These are phyloP conservation scores for Talaromyces piceae DNA, from an alignment of 2,329 filamentous ascomycete genomes.

Conservation along the genomic window DNA sequence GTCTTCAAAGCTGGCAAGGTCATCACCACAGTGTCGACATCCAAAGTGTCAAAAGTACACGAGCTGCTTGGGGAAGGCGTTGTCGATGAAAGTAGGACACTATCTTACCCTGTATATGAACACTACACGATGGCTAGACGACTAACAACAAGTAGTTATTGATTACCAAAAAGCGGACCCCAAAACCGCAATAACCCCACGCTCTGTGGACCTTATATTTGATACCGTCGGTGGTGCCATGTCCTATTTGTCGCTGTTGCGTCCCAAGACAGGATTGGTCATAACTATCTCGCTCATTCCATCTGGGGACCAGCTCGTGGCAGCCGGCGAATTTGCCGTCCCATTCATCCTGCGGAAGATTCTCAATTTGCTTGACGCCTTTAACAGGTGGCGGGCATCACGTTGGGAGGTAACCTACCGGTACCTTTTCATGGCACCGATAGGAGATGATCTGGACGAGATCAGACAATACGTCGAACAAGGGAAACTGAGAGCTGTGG, in stretches of 20 bases:
- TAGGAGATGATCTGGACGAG: constrained; percentile 35
- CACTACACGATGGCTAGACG: neutral
- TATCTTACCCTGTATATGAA: neutral
- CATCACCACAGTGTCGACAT: constrained; percentile 47
- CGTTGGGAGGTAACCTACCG: constrained; percentile 39
- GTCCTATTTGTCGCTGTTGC: constrained; percentile 36
- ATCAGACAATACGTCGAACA: constrained; percentile 35
- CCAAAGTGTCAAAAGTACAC: constrained; percentile 42
- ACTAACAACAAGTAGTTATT: constrained; percentile 27
- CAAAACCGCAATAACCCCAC: constrained; percentile 29
- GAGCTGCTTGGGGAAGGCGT: constrained; percentile 35
- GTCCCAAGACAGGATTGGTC: constrained; percentile 26
- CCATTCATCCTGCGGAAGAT: constrained; percentile 18
- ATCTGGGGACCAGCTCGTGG: constrained; percentile 26
- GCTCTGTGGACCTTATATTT: constrained; percentile 44
- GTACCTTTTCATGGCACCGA: constrained; percentile 37
- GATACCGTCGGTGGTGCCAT: constrained; percentile 42
- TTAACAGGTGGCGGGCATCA: constrained; percentile 37
- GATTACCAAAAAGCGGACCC: constrained; percentile 43
- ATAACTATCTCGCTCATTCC: constrained; percentile 29
- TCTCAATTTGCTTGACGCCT: constrained; percentile 27
- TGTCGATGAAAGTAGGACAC: constrained; percentile 34
- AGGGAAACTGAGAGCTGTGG: constrained; percentile 38
- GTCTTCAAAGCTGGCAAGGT: constrained; percentile 45
- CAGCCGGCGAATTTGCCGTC: constrained; percentile 21